phyloP scores from a whole-genome alignment of 1,284 basidiomycete species.

The Cutaneotrichosporon spelunceum region DNA sequence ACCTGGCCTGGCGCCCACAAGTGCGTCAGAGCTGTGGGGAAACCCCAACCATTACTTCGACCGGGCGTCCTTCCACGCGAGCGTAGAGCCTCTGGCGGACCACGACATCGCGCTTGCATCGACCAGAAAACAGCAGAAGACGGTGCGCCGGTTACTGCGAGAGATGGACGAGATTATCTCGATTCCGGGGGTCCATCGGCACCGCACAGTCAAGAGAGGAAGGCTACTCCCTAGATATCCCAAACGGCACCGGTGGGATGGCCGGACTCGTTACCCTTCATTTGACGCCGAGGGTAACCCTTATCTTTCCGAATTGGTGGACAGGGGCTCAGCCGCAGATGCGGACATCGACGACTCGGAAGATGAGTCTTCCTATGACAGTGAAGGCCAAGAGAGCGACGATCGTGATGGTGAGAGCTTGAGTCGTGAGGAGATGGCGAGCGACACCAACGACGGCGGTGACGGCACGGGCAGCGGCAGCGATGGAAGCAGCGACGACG shows the following conservation, averaged over 20 bases:
- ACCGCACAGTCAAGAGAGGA: not conserved
- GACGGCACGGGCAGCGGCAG: not conserved
- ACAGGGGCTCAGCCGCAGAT: not conserved
- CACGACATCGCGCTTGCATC: not conserved
- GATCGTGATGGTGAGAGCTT: no score
- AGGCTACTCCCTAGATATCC: not conserved
- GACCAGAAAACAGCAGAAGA: not conserved
- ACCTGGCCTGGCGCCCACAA: not conserved
- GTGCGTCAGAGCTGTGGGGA: not conserved
- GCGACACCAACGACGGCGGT: not conserved
- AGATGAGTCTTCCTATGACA: not conserved
- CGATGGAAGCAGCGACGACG: not conserved
- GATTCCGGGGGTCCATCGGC: not conserved
- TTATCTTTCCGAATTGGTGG: not conserved
- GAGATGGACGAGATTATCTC: not conserved
- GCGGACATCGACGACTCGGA: not conserved
- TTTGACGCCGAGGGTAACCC: not conserved
- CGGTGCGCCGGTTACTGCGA: not conserved
- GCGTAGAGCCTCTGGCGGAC: not conserved
- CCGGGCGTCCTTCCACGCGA: not conserved
- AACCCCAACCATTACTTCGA: not conserved
- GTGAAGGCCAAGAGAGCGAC: not conserved
- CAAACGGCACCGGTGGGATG: not conserved
- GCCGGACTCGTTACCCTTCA: not conserved
- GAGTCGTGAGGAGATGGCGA: no score